phyloP scores from a whole-genome alignment of 1,139 yeast species.

The Geotrichum cucujoidarum region DNA sequence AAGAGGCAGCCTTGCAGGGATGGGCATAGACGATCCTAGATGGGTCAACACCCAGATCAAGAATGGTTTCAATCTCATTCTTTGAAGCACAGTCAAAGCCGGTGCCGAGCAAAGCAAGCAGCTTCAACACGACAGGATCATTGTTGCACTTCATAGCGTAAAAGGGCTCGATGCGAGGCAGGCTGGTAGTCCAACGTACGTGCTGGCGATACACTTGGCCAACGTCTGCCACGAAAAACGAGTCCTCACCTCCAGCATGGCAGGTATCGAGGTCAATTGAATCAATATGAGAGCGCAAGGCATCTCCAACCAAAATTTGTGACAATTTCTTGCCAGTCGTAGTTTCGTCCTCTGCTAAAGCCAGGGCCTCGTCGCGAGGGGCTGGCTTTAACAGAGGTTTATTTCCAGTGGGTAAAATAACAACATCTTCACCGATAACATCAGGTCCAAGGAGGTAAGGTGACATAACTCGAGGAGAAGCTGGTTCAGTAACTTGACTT shows the following conservation, averaged over 20 bases:
- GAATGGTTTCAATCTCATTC: conserved; percentile 67
- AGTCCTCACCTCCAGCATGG: conserved; percentile 73
- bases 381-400: not conserved
- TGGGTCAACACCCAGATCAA: conserved; percentile 58
- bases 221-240: conserved; percentile 85
- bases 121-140: conserved; percentile 52
- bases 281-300: conserved; percentile 29
- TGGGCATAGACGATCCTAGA: conserved; percentile 81
- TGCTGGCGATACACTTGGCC: conserved; percentile 63
- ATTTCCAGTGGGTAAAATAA: conserved; percentile 12
- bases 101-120: conserved; percentile 57
- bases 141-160: conserved; percentile 96
- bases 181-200: conserved; percentile 52
- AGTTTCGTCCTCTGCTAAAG: conserved; percentile 14
- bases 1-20: conserved; percentile 85
- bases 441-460: conserved; percentile 21
- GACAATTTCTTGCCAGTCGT: conserved; percentile 19
- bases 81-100: conserved; percentile 94
- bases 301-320: conserved; percentile 27
- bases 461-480: conserved; percentile 11
- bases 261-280: conserved; percentile 56
- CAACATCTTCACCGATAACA: conserved; percentile 16
- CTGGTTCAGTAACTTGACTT: not conserved
- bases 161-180: conserved; percentile 76
- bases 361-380: not conserved